Base-by-base conservation (phyloP, 345 rosid species). In the Draba incana region DNA sequence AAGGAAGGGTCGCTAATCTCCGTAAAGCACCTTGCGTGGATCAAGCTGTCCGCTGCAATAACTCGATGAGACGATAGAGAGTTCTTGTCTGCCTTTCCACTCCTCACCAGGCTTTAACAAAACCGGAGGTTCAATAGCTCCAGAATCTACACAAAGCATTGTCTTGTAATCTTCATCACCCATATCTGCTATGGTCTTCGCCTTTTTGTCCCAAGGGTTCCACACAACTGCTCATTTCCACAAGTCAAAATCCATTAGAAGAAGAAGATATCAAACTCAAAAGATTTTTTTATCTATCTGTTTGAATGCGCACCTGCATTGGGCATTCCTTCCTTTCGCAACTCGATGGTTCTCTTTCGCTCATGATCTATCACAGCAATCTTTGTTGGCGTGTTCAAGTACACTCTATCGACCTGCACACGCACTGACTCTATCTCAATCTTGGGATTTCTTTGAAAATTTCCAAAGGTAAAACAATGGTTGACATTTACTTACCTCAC, bases 121-220 rank as follows among this genome's bases (percentile, higher is more conserved):
- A 6, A 93, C 82, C 13, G 78, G 81, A 48, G 83, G 85, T 70
- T 88, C 98, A 15, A 86, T 75, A 2, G 83, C 84, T 57, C 96
- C 97, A 28, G 89, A 93, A 74, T 86, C 94, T 74, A 93, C 91
- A 13, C 97, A 77, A 1, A 93, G 69, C 98, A 88, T 88, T 62
- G 82, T 79, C 62, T 85, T 87, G 83, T 93, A 93, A 69, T 90
- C 96, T 69, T 84, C 97, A 51, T 84, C 94, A 30, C 97, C 97
- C 81, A 93, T 55, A 61, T 93, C 98, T 12, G 82, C 78, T 64
- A 93, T 84, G 15, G 84, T 81, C 81, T 84, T 93, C 27, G 92
- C 88, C 85, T 76, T 90, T 65, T 79, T 88, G 82, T 87, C 89
- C 98, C 98, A 90, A 24, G 98, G 98, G 79, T 90, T 93, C 98